Conservation (phyloP, 2,329 filamentous ascomycete genomes). For the Orbilia oligospora region DNA sequence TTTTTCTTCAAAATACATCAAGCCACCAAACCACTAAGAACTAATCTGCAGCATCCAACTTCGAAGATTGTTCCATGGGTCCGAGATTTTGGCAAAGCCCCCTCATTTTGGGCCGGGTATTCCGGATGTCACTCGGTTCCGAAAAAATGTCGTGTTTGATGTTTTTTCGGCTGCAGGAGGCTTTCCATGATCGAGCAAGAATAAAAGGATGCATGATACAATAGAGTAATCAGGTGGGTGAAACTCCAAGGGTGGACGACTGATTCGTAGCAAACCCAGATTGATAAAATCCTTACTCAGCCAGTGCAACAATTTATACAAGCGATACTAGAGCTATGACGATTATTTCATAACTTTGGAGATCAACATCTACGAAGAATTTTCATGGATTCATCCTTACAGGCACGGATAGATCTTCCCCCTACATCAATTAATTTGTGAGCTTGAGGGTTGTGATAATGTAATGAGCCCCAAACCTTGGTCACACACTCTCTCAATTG, state of each 20-base stretch:
- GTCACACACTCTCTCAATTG: conserved; percentile 16
- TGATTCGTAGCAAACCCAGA: too few relatives aligned
- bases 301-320: too few relatives aligned
- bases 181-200: too few relatives aligned
- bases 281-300: too few relatives aligned
- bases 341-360: too few relatives aligned
- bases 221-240: too few relatives aligned
- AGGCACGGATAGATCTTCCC: conserved; percentile 4
- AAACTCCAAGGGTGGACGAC: too few relatives aligned
- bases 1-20: background rate
- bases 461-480: conserved; percentile 2
- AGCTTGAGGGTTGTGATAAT: conserved; percentile 5
- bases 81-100: background rate
- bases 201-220: too few relatives aligned
- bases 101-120: background rate
- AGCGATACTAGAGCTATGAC: too few relatives aligned
- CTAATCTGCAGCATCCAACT: background rate
- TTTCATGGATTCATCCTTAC: background rate
- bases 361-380: background rate
- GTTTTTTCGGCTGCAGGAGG: background rate
- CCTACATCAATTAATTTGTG: conserved; percentile 6
- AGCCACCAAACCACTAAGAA: conserved; percentile 2
- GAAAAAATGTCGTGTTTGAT: background rate
- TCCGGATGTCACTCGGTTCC: conserved; percentile 5
- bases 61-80: background rate